Conservation (phyloP, 176 grass and related monocot genomes). For the Urochloa ruziziensis region DNA sequence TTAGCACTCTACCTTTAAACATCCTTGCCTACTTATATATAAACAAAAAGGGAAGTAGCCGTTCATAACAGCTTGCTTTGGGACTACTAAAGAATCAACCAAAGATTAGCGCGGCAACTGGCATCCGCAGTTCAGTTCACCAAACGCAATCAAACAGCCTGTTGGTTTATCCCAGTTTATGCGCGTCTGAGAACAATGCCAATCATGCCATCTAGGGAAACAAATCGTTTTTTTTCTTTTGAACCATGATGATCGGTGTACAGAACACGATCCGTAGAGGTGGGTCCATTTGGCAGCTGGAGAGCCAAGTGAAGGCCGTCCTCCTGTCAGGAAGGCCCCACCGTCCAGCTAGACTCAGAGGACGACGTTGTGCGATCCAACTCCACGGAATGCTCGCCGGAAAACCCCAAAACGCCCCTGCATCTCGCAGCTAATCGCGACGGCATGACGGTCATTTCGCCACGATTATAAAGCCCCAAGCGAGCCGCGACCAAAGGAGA, state of each 20-base stretch:
- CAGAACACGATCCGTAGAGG: neutral
- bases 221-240: neutral
- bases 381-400: neutral
- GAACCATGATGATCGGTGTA: neutral
- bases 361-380: neutral
- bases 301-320: neutral
- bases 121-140: constrained; percentile 4
- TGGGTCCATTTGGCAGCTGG: constrained; percentile 34
- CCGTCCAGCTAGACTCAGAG: neutral
- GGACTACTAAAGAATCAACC: constrained; percentile 1
- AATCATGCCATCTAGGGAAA: neutral
- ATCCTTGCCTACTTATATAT: neutral
- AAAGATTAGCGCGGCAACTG: constrained; percentile 14
- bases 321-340: neutral
- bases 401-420: neutral
- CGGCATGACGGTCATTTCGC: neutral
- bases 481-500: neutral
- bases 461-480: constrained; percentile 14
- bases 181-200: neutral
- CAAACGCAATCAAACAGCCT: constrained; percentile 21
- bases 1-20: neutral
- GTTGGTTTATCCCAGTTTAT: neutral
- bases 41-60: neutral
- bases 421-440: neutral
- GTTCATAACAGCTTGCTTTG: neutral